Evolutionary conservation across 1,284 basidiomycete genomes (phyloP), one percentile per base, ranked within the genome.

Genomic region (Phylloboletellus chloephorus): DNA sequence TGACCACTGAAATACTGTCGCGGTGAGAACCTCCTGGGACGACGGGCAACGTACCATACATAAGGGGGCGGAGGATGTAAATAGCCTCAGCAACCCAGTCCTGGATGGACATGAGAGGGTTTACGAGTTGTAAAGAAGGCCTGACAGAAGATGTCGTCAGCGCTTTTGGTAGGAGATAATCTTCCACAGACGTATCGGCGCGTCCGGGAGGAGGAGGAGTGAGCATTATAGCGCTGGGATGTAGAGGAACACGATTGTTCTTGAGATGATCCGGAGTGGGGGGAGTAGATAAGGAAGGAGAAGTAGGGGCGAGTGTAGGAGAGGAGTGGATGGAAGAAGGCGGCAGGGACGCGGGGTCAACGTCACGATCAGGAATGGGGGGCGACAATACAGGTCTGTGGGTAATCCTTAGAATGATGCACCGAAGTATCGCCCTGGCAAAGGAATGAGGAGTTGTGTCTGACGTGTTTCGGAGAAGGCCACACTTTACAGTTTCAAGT

Each of bases 331-430:
- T 67, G 22, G 73, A 77, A 24, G 76, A 68, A 7, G 77, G 61
- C 6, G 83, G 74, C 19, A 90, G 57, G 25, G 73, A 68, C 3
- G 82, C 68, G 4, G 84, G 80, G 60, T 94, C 91, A 50, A 89
- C 76, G 54, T 92, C 88, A 39, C 90, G 77, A 60, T 91, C 86
- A 12, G 91, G 89, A 35, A 90, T 79, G 8, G 85, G 80, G 2
- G 83, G 82, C 7, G 74, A 73, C 9, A 93, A 62, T 19, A 90
- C 57, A 4, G 91, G 88, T 45, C 87, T 73, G 39, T 73, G 73
- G 1, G 89, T 92, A 46, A 85, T 73, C 39, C 72, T 70, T 25
- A 95, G 61, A 20, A 95, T 66, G 10, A 78, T 52, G 12, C 92
- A 64, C 15, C 87, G 82, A 35, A 94, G 72, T 19, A 78, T 50